Evolutionary conservation across 2,329 filamentous ascomycete genomes (phyloP), one percentile per base, ranked within the genome.

Genomic region (Knufia petricola): DNA sequence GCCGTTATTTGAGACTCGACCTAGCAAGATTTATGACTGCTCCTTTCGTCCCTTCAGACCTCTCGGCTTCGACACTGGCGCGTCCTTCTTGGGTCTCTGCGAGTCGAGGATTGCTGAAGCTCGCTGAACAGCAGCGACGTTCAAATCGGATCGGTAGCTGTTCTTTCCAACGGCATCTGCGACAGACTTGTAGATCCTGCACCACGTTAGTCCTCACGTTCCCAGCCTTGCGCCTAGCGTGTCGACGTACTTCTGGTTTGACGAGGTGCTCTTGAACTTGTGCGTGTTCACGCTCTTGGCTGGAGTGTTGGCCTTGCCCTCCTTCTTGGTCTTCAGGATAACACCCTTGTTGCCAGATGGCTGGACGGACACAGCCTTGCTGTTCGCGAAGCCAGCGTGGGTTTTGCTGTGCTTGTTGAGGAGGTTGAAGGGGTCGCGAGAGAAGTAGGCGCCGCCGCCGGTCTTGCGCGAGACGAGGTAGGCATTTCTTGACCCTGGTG

Each of bases 361-460:
- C 64, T 80, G 72, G 65, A 98, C 74, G 67, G 89, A 87, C 65
- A 96, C 74, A 62, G 92, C 89, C 87, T 95, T 92, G 69, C 83
- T 79, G 77, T 94, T 95, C 72, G 87, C 81, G 72, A 88, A 94
- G 66, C 92, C 92, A 64, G 86, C 86, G 72, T 95, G 80, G 83
- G 94, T 96, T 76, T 87, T 85, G 63, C 79, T 82, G 78, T 94
- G 84, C 73, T 83, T 76, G 84, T 95, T 96, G 70, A 74, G 78
- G 72, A 96, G 73, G 81, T 96, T 98, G 61, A 95, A 74, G 64
- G 89, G 87, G 69, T 96, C 90, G 63, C 85, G 85, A 62, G 90
- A 96, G 79, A 98, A 88, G 73, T 86, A 85, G 62, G 85, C 76
- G 69, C 86, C 85, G 66, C 86, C 88, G 64, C 76, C 77, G 63